phyloP scores from a whole-genome alignment of 2,329 filamentous ascomycete species.

The Apiospora marii region DNA sequence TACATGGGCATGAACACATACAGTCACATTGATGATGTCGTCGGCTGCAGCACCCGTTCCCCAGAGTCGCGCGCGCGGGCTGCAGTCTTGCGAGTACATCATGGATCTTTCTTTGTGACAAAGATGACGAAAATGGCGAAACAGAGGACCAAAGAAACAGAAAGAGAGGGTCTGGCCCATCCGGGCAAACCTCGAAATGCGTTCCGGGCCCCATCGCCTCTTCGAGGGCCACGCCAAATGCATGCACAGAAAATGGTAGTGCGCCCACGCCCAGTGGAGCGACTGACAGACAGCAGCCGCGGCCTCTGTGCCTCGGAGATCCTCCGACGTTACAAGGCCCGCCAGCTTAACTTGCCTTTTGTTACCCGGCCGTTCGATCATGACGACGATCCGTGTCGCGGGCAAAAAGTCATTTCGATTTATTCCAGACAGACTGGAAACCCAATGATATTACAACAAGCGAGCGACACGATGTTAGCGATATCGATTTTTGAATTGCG shows the following conservation, averaged over 20 bases:
- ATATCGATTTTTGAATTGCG: not conserved
- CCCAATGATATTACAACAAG: constrained; percentile 1
- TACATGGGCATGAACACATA: constrained; percentile 16
- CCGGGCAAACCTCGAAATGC: constrained; percentile 2
- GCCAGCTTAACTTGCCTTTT: not conserved
- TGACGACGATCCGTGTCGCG: constrained; percentile 11
- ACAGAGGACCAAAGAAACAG: constrained; percentile 8
- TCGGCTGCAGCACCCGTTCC: not conserved
- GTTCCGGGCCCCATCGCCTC: constrained; percentile 15
- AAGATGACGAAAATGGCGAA: constrained; percentile 12
- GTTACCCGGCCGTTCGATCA: constrained; percentile 1
- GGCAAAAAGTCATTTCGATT: not conserved
- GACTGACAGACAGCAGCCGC: not conserved
- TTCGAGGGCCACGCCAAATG: not conserved
- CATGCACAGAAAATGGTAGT: not conserved
- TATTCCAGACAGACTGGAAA: not conserved
- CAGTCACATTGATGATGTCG: constrained; percentile 21
- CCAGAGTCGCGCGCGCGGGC: not conserved
- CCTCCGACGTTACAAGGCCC: constrained; percentile 7
- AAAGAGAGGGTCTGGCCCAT: constrained; percentile 16
- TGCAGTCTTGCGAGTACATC: not conserved
- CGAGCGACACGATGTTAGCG: not conserved
- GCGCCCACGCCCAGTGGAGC: not conserved
- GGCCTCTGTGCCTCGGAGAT: not conserved
- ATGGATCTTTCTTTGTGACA: not conserved